Evolutionary conservation across 306 rosid genomes (phyloP), one percentile per base, ranked within the genome.

Genomic region (Cercis canadensis): DNA sequence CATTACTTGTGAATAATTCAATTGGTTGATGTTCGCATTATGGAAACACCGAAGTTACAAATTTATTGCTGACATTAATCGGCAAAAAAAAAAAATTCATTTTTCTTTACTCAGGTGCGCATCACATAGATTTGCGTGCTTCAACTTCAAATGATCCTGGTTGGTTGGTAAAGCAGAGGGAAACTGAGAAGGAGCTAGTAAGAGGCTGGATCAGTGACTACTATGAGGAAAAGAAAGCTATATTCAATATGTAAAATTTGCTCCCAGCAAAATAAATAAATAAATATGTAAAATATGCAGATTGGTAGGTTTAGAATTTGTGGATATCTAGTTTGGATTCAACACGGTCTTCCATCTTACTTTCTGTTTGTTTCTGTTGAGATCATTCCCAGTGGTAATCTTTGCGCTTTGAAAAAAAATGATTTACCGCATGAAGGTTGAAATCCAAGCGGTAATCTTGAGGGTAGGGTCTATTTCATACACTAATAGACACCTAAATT

Each of bases 41-140:
- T 34, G 29, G 57, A 56, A 55, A 36, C 50, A 56, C n/a, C 19
- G 17, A 67, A 33, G 4, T 59, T 43, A n/a, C n/a, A 43, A 63
- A 18, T 9, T 21, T 32, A 11, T 51, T 45, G 40, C 29, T 12
- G 47, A 66, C 18, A 17, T 57, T 63, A 55, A 36, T 39, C 6
- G 17, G n/a, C 18, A 36, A 58, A 24, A 24, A 24, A n/a, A 61
- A 65, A 6, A 72, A 9, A 14, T 19, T 52, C 34, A 4, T 24
- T 67, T 62, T 73, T 45, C 56, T 6, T 39, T 43, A 29, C 15
- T 57, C 79, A 89, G 96, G 98, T 60, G 95, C 95, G 0, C 96
- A 87, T 80, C 96, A 87, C 81, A 45, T 87, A 67, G 98, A 92
- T 80, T 83, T 89, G 71, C 98, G 95, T 7, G 83, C 88, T 68